Percentiles rank a stretch among this genome's conserved stretches.
phyloP scores from a whole-genome alignment of 2,329 filamentous ascomycete genomes.

The Hirsutella minnesotensis region DNA sequence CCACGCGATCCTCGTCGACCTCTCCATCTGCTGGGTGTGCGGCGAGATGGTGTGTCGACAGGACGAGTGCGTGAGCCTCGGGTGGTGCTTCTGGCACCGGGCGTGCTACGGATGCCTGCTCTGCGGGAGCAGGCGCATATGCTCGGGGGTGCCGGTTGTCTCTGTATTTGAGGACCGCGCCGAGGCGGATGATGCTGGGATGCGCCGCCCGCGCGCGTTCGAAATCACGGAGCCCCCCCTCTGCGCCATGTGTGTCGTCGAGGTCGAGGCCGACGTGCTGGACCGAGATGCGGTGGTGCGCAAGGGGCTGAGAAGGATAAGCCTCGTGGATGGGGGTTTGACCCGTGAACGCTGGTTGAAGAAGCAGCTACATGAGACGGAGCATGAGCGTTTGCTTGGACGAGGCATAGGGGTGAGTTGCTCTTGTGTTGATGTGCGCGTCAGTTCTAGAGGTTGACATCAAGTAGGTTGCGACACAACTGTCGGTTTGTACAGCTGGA shows the following conservation, averaged over 20 bases:
- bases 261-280: slow-evolving; percentile 23
- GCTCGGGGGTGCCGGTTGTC: slow-evolving; percentile 19
- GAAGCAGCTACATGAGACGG: slow-evolving; percentile 17
- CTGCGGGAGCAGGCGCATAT: slow-evolving; percentile 29
- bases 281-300: slow-evolving; percentile 21
- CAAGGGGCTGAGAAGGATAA: slow-evolving; percentile 30
- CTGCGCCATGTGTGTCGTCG: slow-evolving; percentile 33
- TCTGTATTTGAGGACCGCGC: slow-evolving; percentile 18
- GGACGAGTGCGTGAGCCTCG: slow-evolving; percentile 44
- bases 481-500: no score
- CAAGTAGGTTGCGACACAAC: no score
- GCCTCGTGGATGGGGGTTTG: slow-evolving; percentile 33
- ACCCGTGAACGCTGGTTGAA: slow-evolving; percentile 26
- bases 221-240: slow-evolving; percentile 37
- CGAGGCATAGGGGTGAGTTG: neutral
- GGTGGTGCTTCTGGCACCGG: slow-evolving; percentile 49
- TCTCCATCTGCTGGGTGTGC: slow-evolving; percentile 47
- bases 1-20: slow-evolving; percentile 33
- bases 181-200: neutral
- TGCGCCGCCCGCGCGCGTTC: slow-evolving; percentile 8
- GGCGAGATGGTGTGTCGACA: slow-evolving; percentile 41
- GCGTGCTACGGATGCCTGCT: slow-evolving; percentile 44
- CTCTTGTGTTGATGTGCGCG: neutral
- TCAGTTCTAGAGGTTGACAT: neutral
- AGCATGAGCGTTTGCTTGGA: neutral